Evolutionary conservation across 2,329 filamentous ascomycete genomes (phyloP).

Genomic region (Metarhizium guizhouense): DNA sequence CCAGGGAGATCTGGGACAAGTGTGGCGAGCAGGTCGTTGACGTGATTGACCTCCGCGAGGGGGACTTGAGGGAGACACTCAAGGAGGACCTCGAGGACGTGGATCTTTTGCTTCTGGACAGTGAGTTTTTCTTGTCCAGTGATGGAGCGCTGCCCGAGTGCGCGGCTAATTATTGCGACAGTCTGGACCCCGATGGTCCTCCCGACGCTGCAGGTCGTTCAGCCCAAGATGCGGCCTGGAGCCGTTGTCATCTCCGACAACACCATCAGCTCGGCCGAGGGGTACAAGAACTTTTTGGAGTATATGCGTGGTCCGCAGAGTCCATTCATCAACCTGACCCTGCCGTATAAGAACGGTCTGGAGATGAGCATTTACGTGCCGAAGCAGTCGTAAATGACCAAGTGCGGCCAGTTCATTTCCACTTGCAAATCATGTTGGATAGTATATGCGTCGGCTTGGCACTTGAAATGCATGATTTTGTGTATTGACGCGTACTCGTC

Average conservation of each 20-base stretch:
- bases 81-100: slow-evolving; percentile 32
- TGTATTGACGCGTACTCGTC: no score
- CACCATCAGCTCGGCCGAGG: slow-evolving; percentile 24
- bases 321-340: slow-evolving; percentile 35
- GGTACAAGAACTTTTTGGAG: slow-evolving; percentile 39
- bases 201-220: slow-evolving; percentile 39
- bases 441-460: no score
- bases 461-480: no score
- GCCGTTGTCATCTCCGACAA: slow-evolving; percentile 44
- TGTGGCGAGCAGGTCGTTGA: slow-evolving; percentile 40
- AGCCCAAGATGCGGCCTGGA: slow-evolving; percentile 35
- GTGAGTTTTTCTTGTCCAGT: slow-evolving; percentile 30
- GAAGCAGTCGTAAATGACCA: background rate
- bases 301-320: slow-evolving; percentile 36
- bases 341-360: slow-evolving; percentile 22
- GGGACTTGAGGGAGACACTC: slow-evolving; percentile 46
- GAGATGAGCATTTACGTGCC: slow-evolving; percentile 15
- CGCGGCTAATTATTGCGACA: slow-evolving; percentile 15
- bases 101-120: slow-evolving; percentile 53
- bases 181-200: slow-evolving; percentile 49
- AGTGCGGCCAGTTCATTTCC: background rate
- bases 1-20: slow-evolving; percentile 44
- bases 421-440: no score
- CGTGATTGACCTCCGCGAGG: slow-evolving; percentile 48
- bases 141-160: background rate